Evolutionary conservation across 768 basidiomycete species (phyloP), one percentile per base, ranked within the genome.

Genomic region (Kwoniella dejecticola): DNA sequence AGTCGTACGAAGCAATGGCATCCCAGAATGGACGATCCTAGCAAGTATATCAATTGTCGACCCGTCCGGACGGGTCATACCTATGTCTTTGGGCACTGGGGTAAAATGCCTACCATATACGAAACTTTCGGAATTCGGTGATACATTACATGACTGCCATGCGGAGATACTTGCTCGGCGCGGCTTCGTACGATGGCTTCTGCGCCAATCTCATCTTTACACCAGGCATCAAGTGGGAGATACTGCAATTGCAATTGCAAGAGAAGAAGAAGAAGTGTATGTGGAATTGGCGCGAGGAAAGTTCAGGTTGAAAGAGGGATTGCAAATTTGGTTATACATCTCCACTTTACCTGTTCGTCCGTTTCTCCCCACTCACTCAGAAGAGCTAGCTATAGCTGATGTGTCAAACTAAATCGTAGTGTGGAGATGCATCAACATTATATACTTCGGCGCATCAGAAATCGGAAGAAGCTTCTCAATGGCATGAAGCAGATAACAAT

Each of bases 81-180:
- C 63, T 4, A 40, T 64, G 4, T 30, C 42, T 8, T 30, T 69
- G 12, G 59, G 62, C n/a, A 89, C 91, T 7, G 93, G 94, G 11
- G 88, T 89, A 2, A 95, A 95, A 80, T 91, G 89, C 69, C 83
- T 93, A 0, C 89, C 94, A 1, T 83, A 79, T 3, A 69, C 72
- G 3, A 83, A 83, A 55, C 80, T 91, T 0, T 86, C 91, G 0
- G 68, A 77, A 4, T 81, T 82, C 27, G 94, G 94, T 0, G 91
- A 95, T 70, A 83, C 86, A 0, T 66, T 96, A 17, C 91, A 94
- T 70, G 94, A 96, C 71, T 87, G 85, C 53, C 94, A 97, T 76
- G 94, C 94, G 10, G 94, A 97, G 78, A 85, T 94, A 21, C 82
- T 96, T n/a, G 91, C 91, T 1, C 84, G 91, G 19, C 83, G 94